Conservation (phyloP, 1,139 yeast species). For the Geotrichum citri-aurantii region DNA sequence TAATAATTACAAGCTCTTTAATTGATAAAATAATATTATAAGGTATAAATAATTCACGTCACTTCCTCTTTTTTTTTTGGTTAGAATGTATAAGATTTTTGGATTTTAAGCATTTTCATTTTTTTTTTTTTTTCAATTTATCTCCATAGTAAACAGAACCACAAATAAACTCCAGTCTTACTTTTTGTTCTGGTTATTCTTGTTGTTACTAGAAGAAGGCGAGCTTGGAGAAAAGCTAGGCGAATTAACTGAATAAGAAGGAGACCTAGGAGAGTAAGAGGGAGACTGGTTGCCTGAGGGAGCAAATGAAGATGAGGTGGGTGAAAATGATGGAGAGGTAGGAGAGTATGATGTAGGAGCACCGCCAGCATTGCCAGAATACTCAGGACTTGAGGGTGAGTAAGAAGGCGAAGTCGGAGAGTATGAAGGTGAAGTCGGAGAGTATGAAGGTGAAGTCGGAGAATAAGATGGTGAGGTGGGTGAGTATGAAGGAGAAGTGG, state of each 20-base stretch:
- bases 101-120: not conserved
- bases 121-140: not conserved
- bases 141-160: not conserved
- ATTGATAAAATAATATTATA: not conserved
- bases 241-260: constrained; percentile 64
- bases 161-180: not conserved
- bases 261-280: constrained; percentile 61
- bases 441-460: constrained; percentile 69
- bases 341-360: constrained; percentile 69
- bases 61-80: not conserved
- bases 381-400: constrained; percentile 69
- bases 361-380: constrained; percentile 65
- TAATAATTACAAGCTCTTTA: not conserved
- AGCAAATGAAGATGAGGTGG: constrained; percentile 63
- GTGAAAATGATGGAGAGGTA: constrained; percentile 62
- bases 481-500: constrained; percentile 54
- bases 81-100: not conserved
- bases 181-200: constrained; percentile 3
- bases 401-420: constrained; percentile 70
- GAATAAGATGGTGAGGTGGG: constrained; percentile 65
- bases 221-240: constrained; percentile 61
- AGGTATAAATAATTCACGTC: not conserved
- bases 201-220: constrained; percentile 42
- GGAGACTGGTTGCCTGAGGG: constrained; percentile 48
- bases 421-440: constrained; percentile 60